These are phyloP conservation scores for Aegilops longissima DNA, from an alignment of 176 grass and related monocot genomes.

Conservation along the genomic window DNA sequence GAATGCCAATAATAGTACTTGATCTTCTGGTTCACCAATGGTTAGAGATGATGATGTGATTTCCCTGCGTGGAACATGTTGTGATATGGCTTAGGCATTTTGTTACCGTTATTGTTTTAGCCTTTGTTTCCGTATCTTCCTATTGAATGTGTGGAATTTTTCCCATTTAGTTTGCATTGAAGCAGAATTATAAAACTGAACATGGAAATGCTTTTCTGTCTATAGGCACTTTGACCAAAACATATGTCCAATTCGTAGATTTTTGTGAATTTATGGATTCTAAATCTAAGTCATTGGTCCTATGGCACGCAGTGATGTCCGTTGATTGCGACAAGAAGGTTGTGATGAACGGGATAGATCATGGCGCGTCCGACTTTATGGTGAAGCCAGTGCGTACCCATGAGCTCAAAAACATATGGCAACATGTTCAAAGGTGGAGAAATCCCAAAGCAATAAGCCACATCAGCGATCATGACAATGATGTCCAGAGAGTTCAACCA, in stretches of 20 bases:
- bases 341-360: background rate
- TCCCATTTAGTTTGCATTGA: background rate
- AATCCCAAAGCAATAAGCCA: background rate
- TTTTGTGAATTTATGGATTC: background rate
- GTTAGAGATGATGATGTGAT: background rate
- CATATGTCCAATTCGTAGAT: background rate
- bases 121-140: background rate
- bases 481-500: background rate
- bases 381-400: background rate
- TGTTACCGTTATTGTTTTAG: background rate
- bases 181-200: no score
- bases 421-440: background rate
- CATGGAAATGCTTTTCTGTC: no score
- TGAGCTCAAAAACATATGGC: background rate
- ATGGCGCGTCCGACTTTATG: background rate
- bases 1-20: background rate
- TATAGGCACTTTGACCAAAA: no score
- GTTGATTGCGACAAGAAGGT: background rate
- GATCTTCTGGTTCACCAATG: background rate
- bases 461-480: background rate
- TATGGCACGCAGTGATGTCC: background rate
- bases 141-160: background rate
- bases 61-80: background rate
- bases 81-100: background rate
- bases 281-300: background rate